Evolutionary conservation across 23 red algal species (phyloP), one percentile per base, ranked within the genome.

Genomic region (Gracilaria domingensis): DNA sequence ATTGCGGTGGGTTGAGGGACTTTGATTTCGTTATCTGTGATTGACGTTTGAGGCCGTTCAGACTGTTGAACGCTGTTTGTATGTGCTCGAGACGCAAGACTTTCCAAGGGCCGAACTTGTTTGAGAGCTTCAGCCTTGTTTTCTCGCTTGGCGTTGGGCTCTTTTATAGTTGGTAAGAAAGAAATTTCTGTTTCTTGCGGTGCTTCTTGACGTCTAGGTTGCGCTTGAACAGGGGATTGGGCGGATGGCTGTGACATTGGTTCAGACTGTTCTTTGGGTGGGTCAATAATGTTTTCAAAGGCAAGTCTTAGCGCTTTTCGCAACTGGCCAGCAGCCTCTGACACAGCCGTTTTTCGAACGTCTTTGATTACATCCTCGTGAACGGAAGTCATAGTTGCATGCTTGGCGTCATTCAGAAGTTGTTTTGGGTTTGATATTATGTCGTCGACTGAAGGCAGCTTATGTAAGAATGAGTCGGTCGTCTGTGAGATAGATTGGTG

Each of bases 361-460:
- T 77, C 72, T 49, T 50, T 77, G 21, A 77, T 50, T 25, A 77
- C 72, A 49, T 45, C 72, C 32, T 77, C 72, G 2, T 42, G 30
- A 25, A 50, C 72, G 30, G 72, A 77, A 25, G 40, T 51, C 72
- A 77, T 77, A 18, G 72, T 77, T 45, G 72, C 72, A 23, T 77
- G 30, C 32, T 77, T 45, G 30, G 72, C 72, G 38, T 77, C 23
- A 16, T 50, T 34, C 20, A 77, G 34, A 45, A 77, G 72, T n/a
- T 49, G 30, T 23, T 77, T 77, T 25, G 72, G 72, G 20, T 77
- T 51, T 48, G 72, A 51, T 9, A 77, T 45, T 2, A 51, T 9
- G 6, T 45, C 25, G 17, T 45, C 21, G 0, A 20, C 38, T 26
- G 72, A 77, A 51, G 20, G 5, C 25, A 77, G n/a, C 0, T 25